A percentile compares a stretch with the other conserved stretches of the same genome.
These are phyloP conservation scores for Eudorina sp. DNA, from an alignment of 139 green algal genomes.

Conservation along the genomic window DNA sequence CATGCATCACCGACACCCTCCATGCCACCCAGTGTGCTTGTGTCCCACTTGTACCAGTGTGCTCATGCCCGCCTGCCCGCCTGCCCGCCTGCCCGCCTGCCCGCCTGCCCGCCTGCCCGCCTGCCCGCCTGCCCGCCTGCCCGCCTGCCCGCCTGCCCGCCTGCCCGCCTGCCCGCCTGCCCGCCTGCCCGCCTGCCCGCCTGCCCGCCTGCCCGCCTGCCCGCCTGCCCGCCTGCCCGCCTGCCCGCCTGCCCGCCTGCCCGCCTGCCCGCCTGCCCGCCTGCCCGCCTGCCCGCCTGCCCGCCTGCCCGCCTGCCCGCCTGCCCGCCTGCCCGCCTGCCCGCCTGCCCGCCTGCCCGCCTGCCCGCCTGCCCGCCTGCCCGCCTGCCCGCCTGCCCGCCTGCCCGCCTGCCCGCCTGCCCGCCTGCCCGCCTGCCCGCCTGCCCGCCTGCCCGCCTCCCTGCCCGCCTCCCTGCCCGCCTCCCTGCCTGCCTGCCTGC, in stretches of 20 bases:
- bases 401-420: not conserved
- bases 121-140: conserved; percentile 6
- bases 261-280: conserved; percentile 4
- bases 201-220: conserved; percentile 6
- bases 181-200: not conserved
- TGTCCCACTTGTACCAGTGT: too few relatives aligned
- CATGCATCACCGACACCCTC: too few relatives aligned
- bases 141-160: conserved; percentile 4
- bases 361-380: too few relatives aligned
- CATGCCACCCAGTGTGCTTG: too few relatives aligned
- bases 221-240: conserved; percentile 4
- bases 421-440: not conserved
- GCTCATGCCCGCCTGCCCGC: not conserved
- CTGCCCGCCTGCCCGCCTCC: conserved; percentile 1
- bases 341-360: not conserved
- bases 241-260: conserved; percentile 6
- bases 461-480: too few relatives aligned
- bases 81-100: not conserved
- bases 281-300: conserved; percentile 6
- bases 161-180: conserved; percentile 6
- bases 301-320: conserved; percentile 1
- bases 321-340: not conserved
- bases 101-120: not conserved
- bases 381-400: too few relatives aligned
- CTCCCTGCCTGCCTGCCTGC: not conserved